These are phyloP conservation scores for Cyberlindnera samutprakarnensis DNA, from an alignment of 805 yeast species.

Conservation along the genomic window DNA sequence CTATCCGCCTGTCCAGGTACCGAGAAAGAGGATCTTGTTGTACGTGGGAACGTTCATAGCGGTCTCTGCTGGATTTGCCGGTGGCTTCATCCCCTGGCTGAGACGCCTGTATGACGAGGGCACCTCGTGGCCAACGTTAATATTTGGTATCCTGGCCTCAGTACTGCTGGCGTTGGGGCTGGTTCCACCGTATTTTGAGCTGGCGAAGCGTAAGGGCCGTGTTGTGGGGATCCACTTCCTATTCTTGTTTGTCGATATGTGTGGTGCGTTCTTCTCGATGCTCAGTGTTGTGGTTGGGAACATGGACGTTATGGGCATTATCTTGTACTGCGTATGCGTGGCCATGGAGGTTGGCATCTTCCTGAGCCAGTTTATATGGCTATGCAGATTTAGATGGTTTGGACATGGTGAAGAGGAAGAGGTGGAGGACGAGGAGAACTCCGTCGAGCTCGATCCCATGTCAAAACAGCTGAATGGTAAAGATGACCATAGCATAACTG, in stretches of 20 bases:
- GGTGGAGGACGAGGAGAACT: conserved; percentile 3
- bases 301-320: conserved; percentile 64
- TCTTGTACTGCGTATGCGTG: conserved; percentile 59
- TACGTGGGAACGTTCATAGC: conserved; percentile 32
- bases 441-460: background rate
- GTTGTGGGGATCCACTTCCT: conserved; percentile 87
- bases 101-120: conserved; percentile 48
- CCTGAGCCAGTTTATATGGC: conserved; percentile 56
- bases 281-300: conserved; percentile 49
- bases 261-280: conserved; percentile 80
- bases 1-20: conserved; percentile 63
- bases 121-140: conserved; percentile 66
- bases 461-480: too few species aligned
- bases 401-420: conserved; percentile 13
- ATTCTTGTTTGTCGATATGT: conserved; percentile 65
- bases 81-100: conserved; percentile 66
- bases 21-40: conserved; percentile 29
- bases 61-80: conserved; percentile 50
- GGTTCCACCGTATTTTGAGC: conserved; percentile 84
- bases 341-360: conserved; percentile 66
- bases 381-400: conserved; percentile 28
- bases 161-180: conserved; percentile 71
- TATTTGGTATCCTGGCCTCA: conserved; percentile 79
- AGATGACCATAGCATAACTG: too few species aligned
- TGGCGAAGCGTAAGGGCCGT: conserved; percentile 70